Conservation (phyloP, 768 basidiomycete genomes). For the Pluteus cervinus region DNA sequence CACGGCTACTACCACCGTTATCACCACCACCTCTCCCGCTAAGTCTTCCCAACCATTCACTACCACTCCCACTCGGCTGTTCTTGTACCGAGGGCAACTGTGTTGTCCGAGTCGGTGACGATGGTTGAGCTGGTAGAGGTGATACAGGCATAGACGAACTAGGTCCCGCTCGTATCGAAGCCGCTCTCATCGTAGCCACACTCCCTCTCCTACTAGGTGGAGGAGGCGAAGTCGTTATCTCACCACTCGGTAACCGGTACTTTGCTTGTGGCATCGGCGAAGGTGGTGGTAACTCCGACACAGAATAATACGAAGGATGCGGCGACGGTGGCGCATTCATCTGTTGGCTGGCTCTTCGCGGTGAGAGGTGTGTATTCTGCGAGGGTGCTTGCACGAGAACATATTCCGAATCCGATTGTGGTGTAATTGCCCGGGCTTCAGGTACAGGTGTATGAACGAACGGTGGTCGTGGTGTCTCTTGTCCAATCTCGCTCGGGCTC, state of each 20-base stretch:
- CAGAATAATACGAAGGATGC: slow-evolving; percentile 63
- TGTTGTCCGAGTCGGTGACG: slow-evolving; percentile 8
- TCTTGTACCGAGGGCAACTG: background rate
- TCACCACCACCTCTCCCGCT: too few species aligned
- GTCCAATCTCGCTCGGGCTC: slow-evolving; percentile 21
- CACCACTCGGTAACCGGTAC: slow-evolving; percentile 40
- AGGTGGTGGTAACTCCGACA: slow-evolving; percentile 54
- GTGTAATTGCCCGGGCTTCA: too few species aligned
- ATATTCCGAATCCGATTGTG: too few species aligned
- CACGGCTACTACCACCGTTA: too few species aligned
- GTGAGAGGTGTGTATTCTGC: slow-evolving; percentile 20
- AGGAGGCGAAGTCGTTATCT: slow-evolving; percentile 37
- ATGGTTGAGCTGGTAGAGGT: slow-evolving; percentile 17
- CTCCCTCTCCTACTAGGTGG: slow-evolving; percentile 34
- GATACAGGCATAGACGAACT: slow-evolving; percentile 21
- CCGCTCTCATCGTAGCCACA: slow-evolving; percentile 21
- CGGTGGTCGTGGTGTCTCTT: slow-evolving; percentile 36
- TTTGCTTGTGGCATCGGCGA: slow-evolving; percentile 54
- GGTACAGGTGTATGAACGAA: slow-evolving; percentile 46
- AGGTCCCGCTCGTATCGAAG: slow-evolving; percentile 13
- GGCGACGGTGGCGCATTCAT: slow-evolving; percentile 26
- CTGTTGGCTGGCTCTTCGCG: slow-evolving; percentile 16
- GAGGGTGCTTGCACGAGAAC: slow-evolving; percentile 12
- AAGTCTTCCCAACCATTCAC: too few species aligned
- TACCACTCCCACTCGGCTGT: too few species aligned